phyloP scores from a whole-genome alignment of 2,329 filamentous ascomycete genomes.

The Mycosphaerella sp. region DNA sequence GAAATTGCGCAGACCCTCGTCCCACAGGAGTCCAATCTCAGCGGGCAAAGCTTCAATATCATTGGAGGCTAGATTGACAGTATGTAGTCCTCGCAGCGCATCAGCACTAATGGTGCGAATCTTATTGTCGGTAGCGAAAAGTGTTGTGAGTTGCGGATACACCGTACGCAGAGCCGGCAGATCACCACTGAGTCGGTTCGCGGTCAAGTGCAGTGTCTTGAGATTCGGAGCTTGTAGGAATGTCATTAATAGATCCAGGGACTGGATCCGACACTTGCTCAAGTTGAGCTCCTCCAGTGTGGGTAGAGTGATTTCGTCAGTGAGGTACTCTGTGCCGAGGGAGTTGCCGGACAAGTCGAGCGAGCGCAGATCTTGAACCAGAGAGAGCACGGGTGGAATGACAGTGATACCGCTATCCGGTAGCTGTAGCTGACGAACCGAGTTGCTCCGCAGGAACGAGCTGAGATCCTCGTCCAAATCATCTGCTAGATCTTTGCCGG shows the following conservation, averaged over 20 bases:
- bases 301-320: slow-evolving; percentile 53
- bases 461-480: slow-evolving; percentile 38
- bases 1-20: slow-evolving; percentile 57
- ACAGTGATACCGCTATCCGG: slow-evolving; percentile 68
- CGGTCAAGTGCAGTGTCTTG: slow-evolving; percentile 70
- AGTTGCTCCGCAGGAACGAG: slow-evolving; percentile 40
- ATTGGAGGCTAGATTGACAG: slow-evolving; percentile 77
- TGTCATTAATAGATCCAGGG: slow-evolving; percentile 58
- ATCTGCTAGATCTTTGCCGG: slow-evolving; percentile 34
- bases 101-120: slow-evolving; percentile 62
- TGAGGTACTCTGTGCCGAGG: slow-evolving; percentile 58
- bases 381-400: slow-evolving; percentile 63
- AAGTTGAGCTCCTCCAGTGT: slow-evolving; percentile 72
- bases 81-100: slow-evolving; percentile 63
- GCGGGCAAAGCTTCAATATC: slow-evolving; percentile 77
- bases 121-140: slow-evolving; percentile 74
- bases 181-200: slow-evolving; percentile 66
- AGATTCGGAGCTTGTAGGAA: slow-evolving; percentile 68
- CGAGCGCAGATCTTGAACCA: slow-evolving; percentile 59
- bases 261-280: slow-evolving; percentile 64
- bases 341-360: slow-evolving; percentile 40
- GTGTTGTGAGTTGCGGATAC: slow-evolving; percentile 64
- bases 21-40: slow-evolving; percentile 68
- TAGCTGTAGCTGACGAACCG: slow-evolving; percentile 56
- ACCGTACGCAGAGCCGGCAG: slow-evolving; percentile 59